These are phyloP conservation scores for Neopestalotiopsis sp. DNA, from an alignment of 2,329 filamentous ascomycete genomes.

Conservation along the genomic window DNA sequence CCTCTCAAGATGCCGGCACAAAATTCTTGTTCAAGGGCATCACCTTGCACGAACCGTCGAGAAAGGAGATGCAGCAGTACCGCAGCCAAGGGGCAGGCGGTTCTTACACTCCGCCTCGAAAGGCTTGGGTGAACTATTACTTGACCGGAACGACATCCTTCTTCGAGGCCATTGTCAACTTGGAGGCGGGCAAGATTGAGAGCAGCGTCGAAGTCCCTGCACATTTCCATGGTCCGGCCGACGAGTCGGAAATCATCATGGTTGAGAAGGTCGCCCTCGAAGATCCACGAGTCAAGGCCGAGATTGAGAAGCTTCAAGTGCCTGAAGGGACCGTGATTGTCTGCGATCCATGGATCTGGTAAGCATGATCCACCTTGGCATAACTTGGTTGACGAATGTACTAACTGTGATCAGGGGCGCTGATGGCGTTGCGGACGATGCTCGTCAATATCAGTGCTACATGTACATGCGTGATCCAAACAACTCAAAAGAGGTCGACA, in stretches of 20 bases:
- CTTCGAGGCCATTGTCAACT: conserved; percentile 10
- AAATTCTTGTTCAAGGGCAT: conserved; percentile 14
- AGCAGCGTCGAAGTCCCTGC: conserved; percentile 11
- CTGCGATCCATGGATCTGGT: conserved; percentile 17
- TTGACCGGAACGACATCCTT: conserved; percentile 14
- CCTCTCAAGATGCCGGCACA: conserved; percentile 9
- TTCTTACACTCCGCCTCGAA: conserved; percentile 3
- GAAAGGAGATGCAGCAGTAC: conserved; percentile 17
- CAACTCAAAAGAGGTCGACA: conserved; percentile 11
- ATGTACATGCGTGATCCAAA: conserved; percentile 16
- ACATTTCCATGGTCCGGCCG: conserved; percentile 13
- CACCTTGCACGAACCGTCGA: conserved; percentile 10
- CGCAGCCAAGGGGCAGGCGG: neutral
- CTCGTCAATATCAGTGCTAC: conserved; percentile 15
- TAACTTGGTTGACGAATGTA: neutral
- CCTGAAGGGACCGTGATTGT: conserved; percentile 7
- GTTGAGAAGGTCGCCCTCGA: conserved; percentile 11
- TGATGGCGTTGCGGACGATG: conserved; percentile 11
- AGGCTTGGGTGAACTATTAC: conserved; percentile 13
- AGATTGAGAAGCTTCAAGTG: conserved; percentile 15
- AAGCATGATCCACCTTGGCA: neutral
- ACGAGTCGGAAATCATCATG: conserved; percentile 10
- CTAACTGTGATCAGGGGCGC: neutral
- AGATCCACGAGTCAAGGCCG: conserved; percentile 7
- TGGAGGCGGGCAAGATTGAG: neutral